Conservation (phyloP, 371 early-diverging fungal genomes). For the Zopfochytrium polystomum region DNA sequence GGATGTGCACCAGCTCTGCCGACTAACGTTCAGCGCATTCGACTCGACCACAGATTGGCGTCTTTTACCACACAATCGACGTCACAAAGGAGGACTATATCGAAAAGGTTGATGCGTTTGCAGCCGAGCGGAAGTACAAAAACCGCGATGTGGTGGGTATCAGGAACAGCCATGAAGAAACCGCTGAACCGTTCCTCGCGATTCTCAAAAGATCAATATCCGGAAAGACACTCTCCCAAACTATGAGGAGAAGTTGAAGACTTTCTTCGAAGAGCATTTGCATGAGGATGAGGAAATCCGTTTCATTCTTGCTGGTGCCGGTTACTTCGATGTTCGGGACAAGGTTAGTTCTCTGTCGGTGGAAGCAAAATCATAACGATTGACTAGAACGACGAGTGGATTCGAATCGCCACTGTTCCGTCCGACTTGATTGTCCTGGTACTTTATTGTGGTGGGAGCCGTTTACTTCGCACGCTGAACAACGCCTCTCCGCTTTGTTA, state of each 20-base stretch:
- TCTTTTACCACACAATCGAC: slow-evolving; percentile 70
- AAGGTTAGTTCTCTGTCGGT: too few relatives aligned
- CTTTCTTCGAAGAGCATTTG: slow-evolving; percentile 78
- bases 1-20: slow-evolving; percentile 2
- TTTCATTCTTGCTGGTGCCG: slow-evolving; percentile 82
- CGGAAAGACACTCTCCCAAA: slow-evolving; percentile 70
- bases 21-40: neutral
- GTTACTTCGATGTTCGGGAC: slow-evolving; percentile 74
- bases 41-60: slow-evolving; percentile 43
- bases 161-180: neutral
- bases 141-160: slow-evolving; percentile 77
- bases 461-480: neutral
- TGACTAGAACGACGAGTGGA: slow-evolving; percentile 90
- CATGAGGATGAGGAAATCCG: slow-evolving; percentile 90
- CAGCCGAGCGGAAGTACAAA: slow-evolving; percentile 76
- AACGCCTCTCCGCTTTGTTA: neutral
- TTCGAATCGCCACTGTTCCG: slow-evolving; percentile 72
- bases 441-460: slow-evolving; percentile 11
- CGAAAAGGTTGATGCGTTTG: slow-evolving; percentile 64
- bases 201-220: slow-evolving; percentile 73
- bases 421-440: slow-evolving; percentile 88
- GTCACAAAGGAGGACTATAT: slow-evolving; percentile 50
- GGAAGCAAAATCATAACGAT: too few relatives aligned
- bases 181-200: too few relatives aligned
- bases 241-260: slow-evolving; percentile 89